These are phyloP conservation scores for Solanum clarkiae DNA, from an alignment of 257 asterid species.

Conservation along the genomic window DNA sequence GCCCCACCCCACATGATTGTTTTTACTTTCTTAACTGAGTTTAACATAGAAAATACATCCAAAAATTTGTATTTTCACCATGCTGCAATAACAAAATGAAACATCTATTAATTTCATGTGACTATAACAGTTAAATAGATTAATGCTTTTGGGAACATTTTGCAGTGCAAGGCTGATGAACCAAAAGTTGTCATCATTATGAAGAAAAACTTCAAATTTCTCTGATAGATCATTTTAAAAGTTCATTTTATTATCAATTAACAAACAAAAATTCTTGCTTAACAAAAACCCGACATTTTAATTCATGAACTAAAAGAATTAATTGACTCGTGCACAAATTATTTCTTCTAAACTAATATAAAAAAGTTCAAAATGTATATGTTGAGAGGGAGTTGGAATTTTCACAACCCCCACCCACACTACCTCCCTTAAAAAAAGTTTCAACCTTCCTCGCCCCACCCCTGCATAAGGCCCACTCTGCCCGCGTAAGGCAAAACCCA, in stretches of 20 bases:
- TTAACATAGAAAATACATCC: background rate
- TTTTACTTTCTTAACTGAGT: background rate
- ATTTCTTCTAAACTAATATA: background rate
- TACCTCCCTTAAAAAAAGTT: background rate
- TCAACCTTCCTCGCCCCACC: background rate
- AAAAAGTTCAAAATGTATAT: background rate
- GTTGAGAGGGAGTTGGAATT: background rate
- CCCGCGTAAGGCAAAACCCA: background rate
- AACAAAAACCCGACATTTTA: background rate
- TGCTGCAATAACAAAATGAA: conserved; percentile 3
- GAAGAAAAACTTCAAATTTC: background rate
- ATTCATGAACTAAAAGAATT: background rate
- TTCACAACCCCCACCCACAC: background rate
- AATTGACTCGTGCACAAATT: background rate
- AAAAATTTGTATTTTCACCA: conserved; percentile 1
- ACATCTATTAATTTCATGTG: background rate
- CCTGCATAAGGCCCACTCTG: too few species aligned
- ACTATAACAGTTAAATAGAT: background rate
- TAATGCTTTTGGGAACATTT: background rate
- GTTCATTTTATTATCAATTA: background rate
- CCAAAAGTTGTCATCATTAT: background rate
- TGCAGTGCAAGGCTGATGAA: background rate
- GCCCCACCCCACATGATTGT: background rate
- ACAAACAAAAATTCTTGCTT: background rate
- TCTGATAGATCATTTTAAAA: background rate